Base-by-base conservation (phyloP, 768 basidiomycete genomes). In the Mycena filopes region DNA sequence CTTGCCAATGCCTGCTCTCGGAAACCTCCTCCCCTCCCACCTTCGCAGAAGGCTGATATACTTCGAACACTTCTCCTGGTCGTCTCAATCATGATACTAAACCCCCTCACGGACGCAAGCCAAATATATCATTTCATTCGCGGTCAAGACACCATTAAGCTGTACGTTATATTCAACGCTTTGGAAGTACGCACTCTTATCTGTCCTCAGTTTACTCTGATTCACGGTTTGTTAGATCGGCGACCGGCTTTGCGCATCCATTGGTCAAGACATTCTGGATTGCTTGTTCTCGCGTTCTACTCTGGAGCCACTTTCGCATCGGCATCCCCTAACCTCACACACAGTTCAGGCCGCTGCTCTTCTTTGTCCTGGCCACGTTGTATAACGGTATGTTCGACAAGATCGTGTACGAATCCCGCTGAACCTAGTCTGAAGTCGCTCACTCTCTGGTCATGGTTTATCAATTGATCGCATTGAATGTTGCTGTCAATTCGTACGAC, bases 131-230 rank as follows among this genome's bases (percentile, higher is more conserved):
- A 99, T 73, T 92, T 91, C 18, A 98, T 99, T 59, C 89, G 98
- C 23, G 97, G 96, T 0, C 98, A 99, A 77, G 98, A 99, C 71
- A 98, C 95, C 3, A 97, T 99, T 81, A 99, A 99, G 80, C 79
- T 99, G 51, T 99, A 99, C 80, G 98, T 99, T 64, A 97, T 99
- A 54, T 99, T 98, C 80, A 99, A 98, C 76, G 96, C 96, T 13
- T 84, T 99, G 9, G 98, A 99, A 86, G 97, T 97, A 77, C 61
- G 89, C 75, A 55, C 28, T 23, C n/a, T 31, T 20, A 57, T 60
- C 21, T 0, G 26, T 20, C 48, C 25, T 61, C 48, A 51, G 47
- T 45, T 41, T 29, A 56, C 28, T 43, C 62, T 71, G 50, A 69
- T n/a, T 21, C 40, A 13, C 55, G 40, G 28, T 23, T 21, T 54